Base-by-base conservation (phyloP, 495 filamentous ascomycete species). In the Cercophora scortea region DNA sequence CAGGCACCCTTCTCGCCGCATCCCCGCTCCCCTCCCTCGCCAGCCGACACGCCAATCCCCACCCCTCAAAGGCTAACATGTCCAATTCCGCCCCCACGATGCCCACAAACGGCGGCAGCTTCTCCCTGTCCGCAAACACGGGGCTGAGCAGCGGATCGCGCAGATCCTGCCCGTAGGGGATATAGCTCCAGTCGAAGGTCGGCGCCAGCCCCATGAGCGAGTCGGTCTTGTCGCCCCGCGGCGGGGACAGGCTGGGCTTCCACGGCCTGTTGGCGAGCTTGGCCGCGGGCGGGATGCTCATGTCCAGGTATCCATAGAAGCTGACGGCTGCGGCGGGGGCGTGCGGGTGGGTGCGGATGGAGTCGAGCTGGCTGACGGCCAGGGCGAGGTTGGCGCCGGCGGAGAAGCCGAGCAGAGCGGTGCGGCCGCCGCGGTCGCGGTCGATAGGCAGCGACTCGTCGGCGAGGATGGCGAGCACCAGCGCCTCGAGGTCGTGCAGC, bases 81-180 rank as follows among this genome's bases (percentile, higher is more conserved):
- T 83, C 54, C 59, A 79, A 41, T 74, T 83, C 69, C 65, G 68
- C 56, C 67, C 72, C 52, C 67, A 83, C 57, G 73, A 82, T 54
- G 68, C 75, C 63, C 12, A 70, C 57, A 50, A 61, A 61, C 42
- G 57, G 54, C 10, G 67, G 65, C 6, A 70, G 51, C 8, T 52
- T 32, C 25, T 64, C 59, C 10, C 59, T 53, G n/a, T 47, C 47
- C 6, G 63, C 63, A 41, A 59, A 66, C 38, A 49, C 52, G 3
- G 66, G 60, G 13, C 59, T 62, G 1, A 71, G 56, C 40, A 65
- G 44, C 42, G 65, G 61, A n/a, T 71, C 60, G 5, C 48, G 49
- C 50, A 65, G 45, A 34, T 63, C 51, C 13, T 52, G 36, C 1
- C 61, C 67, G 13, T 61, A 62, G 8, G 60, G 52, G 7, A 70